Evolutionary conservation across 345 rosid genomes (phyloP).

Genomic region (Angophora floribunda): DNA sequence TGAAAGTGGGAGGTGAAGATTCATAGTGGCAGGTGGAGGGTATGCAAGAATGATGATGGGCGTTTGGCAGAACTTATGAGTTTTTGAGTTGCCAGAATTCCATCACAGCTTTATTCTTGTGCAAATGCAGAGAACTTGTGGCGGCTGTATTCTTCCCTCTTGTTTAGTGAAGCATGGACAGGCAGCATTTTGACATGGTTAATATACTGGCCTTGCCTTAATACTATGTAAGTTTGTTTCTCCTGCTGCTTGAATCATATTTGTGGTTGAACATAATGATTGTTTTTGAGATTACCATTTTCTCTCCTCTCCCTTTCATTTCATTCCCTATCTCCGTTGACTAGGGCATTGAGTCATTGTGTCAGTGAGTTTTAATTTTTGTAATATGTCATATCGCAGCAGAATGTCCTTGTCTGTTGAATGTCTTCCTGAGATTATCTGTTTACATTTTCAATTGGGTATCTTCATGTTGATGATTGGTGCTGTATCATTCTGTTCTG

Average conservation of each 20-base stretch:
- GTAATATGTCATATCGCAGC: background rate
- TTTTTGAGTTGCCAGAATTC: background rate
- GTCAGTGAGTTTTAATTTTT: background rate
- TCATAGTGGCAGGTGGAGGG: background rate
- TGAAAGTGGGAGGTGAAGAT: background rate
- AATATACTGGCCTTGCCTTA: background rate
- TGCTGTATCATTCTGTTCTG: background rate
- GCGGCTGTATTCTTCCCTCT: background rate
- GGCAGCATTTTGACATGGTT: background rate
- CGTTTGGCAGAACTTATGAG: background rate
- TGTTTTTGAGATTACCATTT: background rate
- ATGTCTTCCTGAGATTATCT: background rate
- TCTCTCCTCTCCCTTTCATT: background rate
- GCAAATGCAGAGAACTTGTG: background rate
- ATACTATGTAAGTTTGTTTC: background rate
- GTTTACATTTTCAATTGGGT: background rate
- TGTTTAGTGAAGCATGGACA: background rate
- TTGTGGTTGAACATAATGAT: background rate
- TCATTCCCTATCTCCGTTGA: background rate
- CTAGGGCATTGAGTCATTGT: background rate
- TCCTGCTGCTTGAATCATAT: background rate
- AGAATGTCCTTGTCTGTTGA: background rate
- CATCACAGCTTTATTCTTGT: background rate
- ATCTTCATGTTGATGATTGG: background rate
- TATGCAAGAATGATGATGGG: background rate